Conservation (phyloP, 2,329 filamentous ascomycete genomes). For the Sporothrix schenckii region DNA sequence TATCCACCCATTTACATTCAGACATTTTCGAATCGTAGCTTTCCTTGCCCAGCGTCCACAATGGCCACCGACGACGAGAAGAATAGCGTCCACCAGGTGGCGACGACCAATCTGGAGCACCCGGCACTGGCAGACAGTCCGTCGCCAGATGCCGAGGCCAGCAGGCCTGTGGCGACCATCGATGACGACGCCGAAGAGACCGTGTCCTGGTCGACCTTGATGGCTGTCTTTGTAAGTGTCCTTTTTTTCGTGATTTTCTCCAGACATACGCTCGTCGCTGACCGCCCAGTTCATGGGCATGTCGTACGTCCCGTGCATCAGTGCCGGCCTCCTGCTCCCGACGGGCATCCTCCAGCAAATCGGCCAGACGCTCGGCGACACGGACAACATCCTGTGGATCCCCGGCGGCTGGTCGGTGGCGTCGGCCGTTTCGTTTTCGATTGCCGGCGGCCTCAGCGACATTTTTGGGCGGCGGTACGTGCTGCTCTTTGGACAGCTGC, state of each 20-base stretch:
- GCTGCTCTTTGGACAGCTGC: neutral
- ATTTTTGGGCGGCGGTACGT: slow-evolving; percentile 36
- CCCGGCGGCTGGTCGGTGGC: slow-evolving; percentile 36
- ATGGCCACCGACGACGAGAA: slow-evolving; percentile 6
- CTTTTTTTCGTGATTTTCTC: neutral
- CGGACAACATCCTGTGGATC: slow-evolving; percentile 38
- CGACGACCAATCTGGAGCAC: neutral
- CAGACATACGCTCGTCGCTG: neutral
- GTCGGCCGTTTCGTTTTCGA: slow-evolving; percentile 36
- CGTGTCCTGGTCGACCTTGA: neutral
- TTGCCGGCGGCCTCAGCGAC: slow-evolving; percentile 38
- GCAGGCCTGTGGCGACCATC: neutral
- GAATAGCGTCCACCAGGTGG: neutral
- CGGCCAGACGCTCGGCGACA: slow-evolving; percentile 35
- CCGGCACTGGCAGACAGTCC: neutral
- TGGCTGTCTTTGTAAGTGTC: neutral
- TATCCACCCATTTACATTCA: neutral
- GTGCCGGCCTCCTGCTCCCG: slow-evolving; percentile 36
- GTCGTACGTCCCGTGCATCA: slow-evolving; percentile 31
- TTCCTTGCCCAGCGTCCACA: neutral
- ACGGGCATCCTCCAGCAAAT: slow-evolving; percentile 39
- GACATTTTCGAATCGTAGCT: neutral
- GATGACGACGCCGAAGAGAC: neutral
- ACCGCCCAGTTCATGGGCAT: slow-evolving; percentile 28
- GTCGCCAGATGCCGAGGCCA: neutral